Evolutionary conservation across 495 filamentous ascomycete species (phyloP), one percentile per base, ranked within the genome.

Genomic region (Tuber magnatum): DNA sequence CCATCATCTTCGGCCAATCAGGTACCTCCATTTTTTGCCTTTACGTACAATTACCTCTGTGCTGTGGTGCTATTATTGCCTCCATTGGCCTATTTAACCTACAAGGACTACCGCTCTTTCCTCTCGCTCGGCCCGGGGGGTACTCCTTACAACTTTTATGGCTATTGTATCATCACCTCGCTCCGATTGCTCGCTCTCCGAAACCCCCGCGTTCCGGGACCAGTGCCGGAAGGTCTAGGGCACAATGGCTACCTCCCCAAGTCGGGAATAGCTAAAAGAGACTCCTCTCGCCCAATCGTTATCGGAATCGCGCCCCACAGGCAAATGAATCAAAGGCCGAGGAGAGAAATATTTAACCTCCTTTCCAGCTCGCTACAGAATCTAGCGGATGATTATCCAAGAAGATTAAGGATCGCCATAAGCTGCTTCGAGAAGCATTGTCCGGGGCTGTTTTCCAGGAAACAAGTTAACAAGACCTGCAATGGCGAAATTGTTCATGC

Each of bases 341-440:
- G 84, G 9, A 42, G 83, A 18, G 80, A 84, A 18, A 86, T 89
- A 75, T 91, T 77, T 44, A 90, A 83, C 78, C 83, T 39, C 74
- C 82, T 22, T 85, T 93, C 12, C 83, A 86, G 7, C 73, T 80
- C 84, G 24, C 83, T 94, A 22, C 84, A 87, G 65, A 75, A 81
- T 7, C 85, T 92, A n/a, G 85, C 86, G 18, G 77, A 81, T 0
- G 80, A 76, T 0, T 83, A 88, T 77, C 85, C 87, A 8, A 82
- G 86, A 6, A 81, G 83, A n/a, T 85, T 93, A 40, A 85, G 86
- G 68, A 86, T 88, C 24, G 90, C 87, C 9, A 91, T 87, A 2
- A 92, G 90, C 0, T 92, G 90, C 80, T 91, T 94, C 78, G 92
- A 95, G 80, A 93, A 94, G 82, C 89, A 93, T 81, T 90, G 90